phyloP scores from a whole-genome alignment of 352 stramenopile species.

The Paralagenidium karlingii region DNA sequence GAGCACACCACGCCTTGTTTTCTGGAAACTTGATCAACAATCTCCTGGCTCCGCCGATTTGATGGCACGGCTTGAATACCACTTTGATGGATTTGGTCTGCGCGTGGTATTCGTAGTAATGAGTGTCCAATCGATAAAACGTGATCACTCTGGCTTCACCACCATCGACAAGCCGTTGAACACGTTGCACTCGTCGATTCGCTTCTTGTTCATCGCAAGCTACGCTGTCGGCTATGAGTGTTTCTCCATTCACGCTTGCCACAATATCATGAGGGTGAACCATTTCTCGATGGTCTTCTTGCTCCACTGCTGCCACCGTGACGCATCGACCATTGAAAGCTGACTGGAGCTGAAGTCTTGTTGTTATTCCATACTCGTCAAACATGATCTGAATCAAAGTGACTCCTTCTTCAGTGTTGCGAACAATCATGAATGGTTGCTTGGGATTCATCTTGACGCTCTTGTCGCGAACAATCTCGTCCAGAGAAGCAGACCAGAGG shows the following conservation, averaged over 20 bases:
- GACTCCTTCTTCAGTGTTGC: conserved; percentile 44
- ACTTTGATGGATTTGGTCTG: too few species aligned
- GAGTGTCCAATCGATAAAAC: conserved; percentile 29
- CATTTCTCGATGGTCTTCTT: conserved; percentile 20
- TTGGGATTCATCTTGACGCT: too few species aligned
- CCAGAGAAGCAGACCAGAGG: too few species aligned
- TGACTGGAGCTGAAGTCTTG: conserved; percentile 27
- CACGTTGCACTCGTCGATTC: conserved; percentile 9
- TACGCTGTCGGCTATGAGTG: conserved; percentile 12
- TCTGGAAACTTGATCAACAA: too few species aligned
- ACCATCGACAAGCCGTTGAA: conserved; percentile 13
- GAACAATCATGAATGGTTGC: conserved; percentile 26
- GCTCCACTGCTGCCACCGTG: conserved; percentile 20
- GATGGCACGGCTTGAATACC: too few species aligned
- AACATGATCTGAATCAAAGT: conserved; percentile 47
- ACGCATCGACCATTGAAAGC: conserved; percentile 43
- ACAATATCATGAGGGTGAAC: conserved; percentile 47
- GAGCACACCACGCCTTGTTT: too few species aligned
- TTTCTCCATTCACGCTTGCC: conserved; percentile 18
- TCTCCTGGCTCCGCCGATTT: too few species aligned
- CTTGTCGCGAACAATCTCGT: too few species aligned
- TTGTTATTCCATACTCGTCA: conserved; percentile 19
- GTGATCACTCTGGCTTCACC: conserved; percentile 17
- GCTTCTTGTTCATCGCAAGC: conserved; percentile 13
- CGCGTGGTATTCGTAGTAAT: too few species aligned